These are phyloP conservation scores for Globisporangium barbulae DNA, from an alignment of 352 stramenopile genomes.

Conservation along the genomic window DNA sequence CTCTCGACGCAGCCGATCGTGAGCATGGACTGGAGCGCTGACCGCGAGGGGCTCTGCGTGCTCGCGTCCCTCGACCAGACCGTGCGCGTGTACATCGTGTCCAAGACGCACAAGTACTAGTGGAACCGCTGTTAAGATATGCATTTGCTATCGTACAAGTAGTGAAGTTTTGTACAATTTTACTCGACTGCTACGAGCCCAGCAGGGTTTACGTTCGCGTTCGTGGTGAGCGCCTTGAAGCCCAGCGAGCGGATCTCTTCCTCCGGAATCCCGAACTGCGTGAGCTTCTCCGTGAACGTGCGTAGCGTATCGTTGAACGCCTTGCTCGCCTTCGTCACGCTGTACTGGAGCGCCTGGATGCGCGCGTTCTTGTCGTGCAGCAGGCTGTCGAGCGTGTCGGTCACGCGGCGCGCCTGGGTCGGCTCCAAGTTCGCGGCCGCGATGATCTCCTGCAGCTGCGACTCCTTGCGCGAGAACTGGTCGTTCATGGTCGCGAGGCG, in stretches of 20 bases:
- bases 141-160: not conserved
- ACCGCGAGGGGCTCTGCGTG: constrained; percentile 92
- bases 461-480: constrained; percentile 72
- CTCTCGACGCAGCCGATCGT: constrained; percentile 96
- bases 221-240: constrained; percentile 54
- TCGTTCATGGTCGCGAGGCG: constrained; percentile 69
- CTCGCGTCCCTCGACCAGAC: constrained; percentile 94
- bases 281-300: constrained; percentile 68
- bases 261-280: constrained; percentile 63
- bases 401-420: constrained; percentile 63
- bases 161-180: not conserved
- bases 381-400: constrained; percentile 57
- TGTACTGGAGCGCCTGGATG: constrained; percentile 63
- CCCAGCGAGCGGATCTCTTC: constrained; percentile 66
- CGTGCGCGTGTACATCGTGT: constrained; percentile 93
- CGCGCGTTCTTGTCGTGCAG: constrained; percentile 58
- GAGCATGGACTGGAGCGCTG: constrained; percentile 95
- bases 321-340: constrained; percentile 71
- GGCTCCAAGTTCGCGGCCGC: constrained; percentile 69
- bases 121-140: not conserved
- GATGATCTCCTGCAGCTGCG: constrained; percentile 69
- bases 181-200: constrained; percentile 58
- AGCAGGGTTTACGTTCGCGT: constrained; percentile 60
- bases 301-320: constrained; percentile 74
- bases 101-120: constrained; percentile 95